These are phyloP conservation scores for Sarcodon sp. DNA, from an alignment of 768 basidiomycete genomes.

Conservation along the genomic window DNA sequence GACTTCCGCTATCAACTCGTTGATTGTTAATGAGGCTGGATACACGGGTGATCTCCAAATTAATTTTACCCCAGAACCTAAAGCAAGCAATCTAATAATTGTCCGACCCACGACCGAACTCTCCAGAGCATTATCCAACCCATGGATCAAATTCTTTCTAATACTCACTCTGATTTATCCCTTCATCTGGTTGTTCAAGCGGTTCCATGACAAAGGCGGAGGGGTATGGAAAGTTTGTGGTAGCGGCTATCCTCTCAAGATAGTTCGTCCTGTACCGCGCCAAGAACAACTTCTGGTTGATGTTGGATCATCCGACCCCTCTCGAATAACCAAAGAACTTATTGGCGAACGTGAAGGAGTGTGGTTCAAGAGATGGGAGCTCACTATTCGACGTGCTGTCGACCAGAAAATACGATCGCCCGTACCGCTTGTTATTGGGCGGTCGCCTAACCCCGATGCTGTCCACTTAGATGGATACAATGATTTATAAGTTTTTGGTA, in stretches of 20 bases:
- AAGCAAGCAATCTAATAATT: slow-evolving; percentile 34
- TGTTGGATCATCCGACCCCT: not conserved
- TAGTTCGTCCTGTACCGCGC: not conserved
- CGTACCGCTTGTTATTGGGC: not conserved
- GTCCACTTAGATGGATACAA: not conserved
- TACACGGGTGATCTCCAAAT: slow-evolving; percentile 31
- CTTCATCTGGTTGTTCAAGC: slow-evolving; percentile 70
- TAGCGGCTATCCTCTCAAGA: slow-evolving; percentile 59
- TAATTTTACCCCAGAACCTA: slow-evolving; percentile 23
- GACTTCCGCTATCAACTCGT: slow-evolving; percentile 18
- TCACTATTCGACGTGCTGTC: slow-evolving; percentile 50
- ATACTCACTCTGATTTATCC: slow-evolving; percentile 65
- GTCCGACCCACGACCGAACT: slow-evolving; percentile 57
- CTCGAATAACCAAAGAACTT: slow-evolving; percentile 18
- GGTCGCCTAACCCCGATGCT: not conserved
- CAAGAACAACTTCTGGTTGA: slow-evolving; percentile 12
- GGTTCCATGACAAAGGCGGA: slow-evolving; percentile 53
- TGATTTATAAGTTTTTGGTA: not conserved
- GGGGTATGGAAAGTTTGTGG: slow-evolving; percentile 70
- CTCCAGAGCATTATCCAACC: slow-evolving; percentile 54
- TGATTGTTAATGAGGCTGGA: slow-evolving; percentile 25
- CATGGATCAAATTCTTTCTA: slow-evolving; percentile 58
- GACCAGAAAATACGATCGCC: not conserved
- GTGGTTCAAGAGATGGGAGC: slow-evolving; percentile 75
- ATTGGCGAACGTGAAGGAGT: slow-evolving; percentile 59